A percentile compares a stretch with the other conserved stretches of the same genome.
Conservation (phyloP, 2,329 filamentous ascomycete genomes). For the Fusarium praegraminearum region DNA sequence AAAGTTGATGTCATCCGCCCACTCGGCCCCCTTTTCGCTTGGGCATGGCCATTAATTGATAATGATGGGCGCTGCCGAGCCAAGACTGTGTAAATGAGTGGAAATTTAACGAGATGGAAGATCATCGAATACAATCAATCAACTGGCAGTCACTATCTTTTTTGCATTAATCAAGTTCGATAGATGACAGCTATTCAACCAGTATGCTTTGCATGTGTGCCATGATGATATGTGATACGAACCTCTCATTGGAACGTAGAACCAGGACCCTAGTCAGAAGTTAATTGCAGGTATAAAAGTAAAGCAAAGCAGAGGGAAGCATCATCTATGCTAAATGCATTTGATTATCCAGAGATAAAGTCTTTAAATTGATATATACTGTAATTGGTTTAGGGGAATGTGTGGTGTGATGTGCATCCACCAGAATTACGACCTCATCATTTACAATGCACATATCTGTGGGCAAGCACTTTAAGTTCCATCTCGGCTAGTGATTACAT, state of each 20-base stretch:
- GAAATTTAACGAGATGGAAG: conserved; percentile 33
- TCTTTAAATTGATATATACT: conserved; percentile 13
- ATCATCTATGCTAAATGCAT: conserved; percentile 9
- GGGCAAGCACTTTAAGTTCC: neutral
- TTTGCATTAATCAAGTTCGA: neutral
- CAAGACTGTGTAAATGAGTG: conserved; percentile 36
- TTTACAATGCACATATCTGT: neutral
- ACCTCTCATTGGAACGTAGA: conserved; percentile 5
- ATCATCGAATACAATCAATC: neutral
- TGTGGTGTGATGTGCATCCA: conserved; percentile 2
- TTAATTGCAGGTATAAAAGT: conserved; percentile 23
- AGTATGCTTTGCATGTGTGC: neutral
- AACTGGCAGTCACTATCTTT: neutral
- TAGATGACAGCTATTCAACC: conserved; percentile 1
- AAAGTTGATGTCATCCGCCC: conserved; percentile 48
- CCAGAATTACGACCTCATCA: conserved; percentile 22
- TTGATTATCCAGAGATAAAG: conserved; percentile 4
- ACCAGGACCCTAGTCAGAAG: conserved; percentile 12
- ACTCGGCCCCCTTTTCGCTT: conserved; percentile 40
- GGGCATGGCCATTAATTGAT: conserved; percentile 27
- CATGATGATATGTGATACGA: conserved; percentile 5
- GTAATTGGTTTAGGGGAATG: conserved; percentile 8
- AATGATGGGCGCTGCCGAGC: conserved; percentile 44
- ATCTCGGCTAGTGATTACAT: conserved; percentile 31
- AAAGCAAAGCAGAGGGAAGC: neutral